Evolutionary conservation across 2,329 filamentous ascomycete species (phyloP).

Genomic region (Apiospora marii): DNA sequence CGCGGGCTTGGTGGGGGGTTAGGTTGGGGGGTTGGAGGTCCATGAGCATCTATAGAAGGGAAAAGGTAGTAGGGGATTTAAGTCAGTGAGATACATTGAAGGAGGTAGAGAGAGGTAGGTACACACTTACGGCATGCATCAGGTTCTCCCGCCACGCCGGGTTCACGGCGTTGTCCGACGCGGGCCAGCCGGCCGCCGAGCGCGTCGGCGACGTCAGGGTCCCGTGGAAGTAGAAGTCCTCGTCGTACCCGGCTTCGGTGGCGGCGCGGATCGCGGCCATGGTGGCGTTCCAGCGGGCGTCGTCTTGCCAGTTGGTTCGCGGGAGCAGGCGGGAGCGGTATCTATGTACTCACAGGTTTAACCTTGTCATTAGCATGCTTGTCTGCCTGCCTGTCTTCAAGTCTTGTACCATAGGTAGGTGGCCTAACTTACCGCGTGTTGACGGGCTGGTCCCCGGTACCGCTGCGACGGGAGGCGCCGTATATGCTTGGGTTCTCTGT

Average conservation of each 20-base stretch:
- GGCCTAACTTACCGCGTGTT: slow-evolving; percentile 38
- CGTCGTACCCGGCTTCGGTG: slow-evolving; percentile 45
- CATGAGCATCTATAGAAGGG: slow-evolving; percentile 19
- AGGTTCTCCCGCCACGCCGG: slow-evolving; percentile 50
- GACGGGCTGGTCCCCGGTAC: slow-evolving; percentile 40
- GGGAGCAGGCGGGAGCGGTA: slow-evolving; percentile 42
- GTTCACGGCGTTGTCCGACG: slow-evolving; percentile 45
- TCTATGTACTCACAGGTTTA: neutral
- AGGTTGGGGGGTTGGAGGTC: neutral
- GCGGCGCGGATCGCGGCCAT: slow-evolving; percentile 44
- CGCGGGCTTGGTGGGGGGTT: neutral
- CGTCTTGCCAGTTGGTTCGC: slow-evolving; percentile 37
- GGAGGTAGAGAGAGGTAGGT: no score
- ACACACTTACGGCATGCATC: neutral
- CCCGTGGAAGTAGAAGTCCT: slow-evolving; percentile 38
- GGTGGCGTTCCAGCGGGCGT: slow-evolving; percentile 34
- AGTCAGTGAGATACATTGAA: neutral
- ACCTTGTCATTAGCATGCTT: neutral
- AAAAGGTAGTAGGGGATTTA: neutral
- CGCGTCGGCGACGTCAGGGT: slow-evolving; percentile 42
- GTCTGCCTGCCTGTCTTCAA: neutral
- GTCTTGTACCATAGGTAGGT: neutral
- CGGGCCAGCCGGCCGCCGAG: slow-evolving; percentile 41
- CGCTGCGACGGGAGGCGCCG: slow-evolving; percentile 37
- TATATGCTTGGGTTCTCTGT: slow-evolving; percentile 35